phyloP scores from a whole-genome alignment of 345 rosid genomes.

The Linum usitatissimum region DNA sequence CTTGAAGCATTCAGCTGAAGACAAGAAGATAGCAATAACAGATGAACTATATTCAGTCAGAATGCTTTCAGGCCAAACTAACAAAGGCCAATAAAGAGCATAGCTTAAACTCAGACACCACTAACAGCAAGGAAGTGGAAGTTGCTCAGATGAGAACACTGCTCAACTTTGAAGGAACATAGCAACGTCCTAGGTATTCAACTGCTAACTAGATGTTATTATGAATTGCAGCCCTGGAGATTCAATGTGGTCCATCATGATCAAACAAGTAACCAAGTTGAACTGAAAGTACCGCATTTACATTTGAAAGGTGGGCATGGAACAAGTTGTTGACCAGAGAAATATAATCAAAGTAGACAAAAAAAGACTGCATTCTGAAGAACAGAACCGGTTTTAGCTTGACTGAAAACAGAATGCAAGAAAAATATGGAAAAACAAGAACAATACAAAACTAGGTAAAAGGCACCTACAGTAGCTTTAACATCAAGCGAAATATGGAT shows the following conservation, averaged over 20 bases:
- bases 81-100: not conserved
- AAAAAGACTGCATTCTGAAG: too few relatives aligned
- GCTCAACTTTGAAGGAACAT: not conserved
- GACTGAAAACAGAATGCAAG: too few relatives aligned
- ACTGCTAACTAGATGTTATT: not conserved
- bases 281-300: too few relatives aligned
- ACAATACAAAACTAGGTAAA: too few relatives aligned
- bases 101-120: not conserved
- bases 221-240: not conserved
- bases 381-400: too few relatives aligned
- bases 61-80: not conserved
- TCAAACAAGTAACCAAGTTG: not conserved
- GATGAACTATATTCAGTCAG: not conserved
- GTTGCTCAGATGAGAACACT: not conserved
- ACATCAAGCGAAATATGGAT: too few relatives aligned
- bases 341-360: too few relatives aligned
- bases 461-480: too few relatives aligned
- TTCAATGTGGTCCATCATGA: not conserved
- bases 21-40: not conserved
- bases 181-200: not conserved
- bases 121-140: not conserved
- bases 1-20: slow-evolving; percentile 94
- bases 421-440: too few relatives aligned
- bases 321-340: too few relatives aligned
- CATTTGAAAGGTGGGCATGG: too few relatives aligned